Base-by-base conservation (phyloP, 1,284 basidiomycete species). In the Gomphus bonarii region DNA sequence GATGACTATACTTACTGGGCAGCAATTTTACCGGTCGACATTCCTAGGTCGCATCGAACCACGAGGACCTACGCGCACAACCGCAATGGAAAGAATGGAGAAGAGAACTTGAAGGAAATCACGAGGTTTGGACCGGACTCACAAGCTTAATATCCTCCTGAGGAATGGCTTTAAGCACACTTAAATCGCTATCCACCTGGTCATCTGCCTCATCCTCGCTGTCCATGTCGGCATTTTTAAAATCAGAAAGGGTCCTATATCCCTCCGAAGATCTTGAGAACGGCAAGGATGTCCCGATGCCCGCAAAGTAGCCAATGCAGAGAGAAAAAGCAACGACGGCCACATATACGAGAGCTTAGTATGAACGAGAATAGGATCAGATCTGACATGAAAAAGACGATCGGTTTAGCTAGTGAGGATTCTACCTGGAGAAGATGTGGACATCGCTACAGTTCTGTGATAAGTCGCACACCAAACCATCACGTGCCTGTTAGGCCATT, bases 11-110 rank as follows among this genome's bases (percentile, higher is more conserved):
- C 72, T 62, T 71, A 76, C 65, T 80, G 77, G 33, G 77, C 77
- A 8, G 75, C 77, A 50, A 79, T 77, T 64, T 79, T 78, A 55
- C 77, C 77, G 63, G 76, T 78, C 30, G 69, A 73, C 77, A 79
- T 79, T 55, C 75, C 73, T 50, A 79, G 64, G 61, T 73, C 72
- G 48, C 74, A 73, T 55, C 77, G 73, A n/a, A 80, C 77, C 18
- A 79, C 73, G 43, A 80, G 66, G 2, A 79, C 70, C 72, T 74
- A 58, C 38, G 8, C 38, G 14, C 8, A 40, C 50, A 0, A 47
- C 50, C 16, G 22, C 20, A 18, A 47, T 12, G 10, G 46, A 48
- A 22, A 33, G 18, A 10, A 48, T 20, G 38, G 28, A 20, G 10
- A 47, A 43, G 20, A 5, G 20, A 36, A 38, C 4, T 40, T 40